A percentile compares a stretch with the other conserved stretches of the same genome.
Evolutionary conservation across 305 asterid genomes (phyloP).

Genomic region (Fraxinus greggii): DNA sequence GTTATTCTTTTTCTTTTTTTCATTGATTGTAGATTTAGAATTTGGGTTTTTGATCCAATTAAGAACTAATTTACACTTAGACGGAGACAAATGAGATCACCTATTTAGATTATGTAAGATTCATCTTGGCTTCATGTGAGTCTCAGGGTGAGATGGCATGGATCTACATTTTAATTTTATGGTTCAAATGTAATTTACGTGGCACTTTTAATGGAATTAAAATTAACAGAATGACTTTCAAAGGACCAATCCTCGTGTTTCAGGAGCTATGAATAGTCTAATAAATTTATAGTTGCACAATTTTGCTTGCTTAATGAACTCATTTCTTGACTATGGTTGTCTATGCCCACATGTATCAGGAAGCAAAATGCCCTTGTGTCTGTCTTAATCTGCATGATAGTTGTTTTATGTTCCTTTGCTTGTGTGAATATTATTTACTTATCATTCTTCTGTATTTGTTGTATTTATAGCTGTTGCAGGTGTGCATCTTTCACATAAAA

Average conservation of each 20-base stretch:
- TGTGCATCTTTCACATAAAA: slow-evolving; percentile 62
- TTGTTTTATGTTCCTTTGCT: slow-evolving; percentile 3
- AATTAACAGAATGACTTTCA: background rate
- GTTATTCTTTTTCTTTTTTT: background rate
- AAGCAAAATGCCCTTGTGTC: background rate
- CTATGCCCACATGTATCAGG: background rate
- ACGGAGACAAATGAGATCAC: background rate
- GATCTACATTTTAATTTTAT: background rate
- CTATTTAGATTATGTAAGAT: background rate
- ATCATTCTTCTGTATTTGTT: slow-evolving; percentile 13
- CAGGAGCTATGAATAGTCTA: background rate
- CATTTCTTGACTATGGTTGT: background rate
- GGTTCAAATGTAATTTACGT: background rate
- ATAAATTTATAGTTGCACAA: background rate
- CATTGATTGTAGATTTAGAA: background rate
- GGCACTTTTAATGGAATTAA: slow-evolving; percentile 7
- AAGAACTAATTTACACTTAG: background rate
- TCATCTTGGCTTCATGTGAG: background rate
- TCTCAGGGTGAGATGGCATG: background rate
- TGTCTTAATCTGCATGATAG: slow-evolving; percentile 3
- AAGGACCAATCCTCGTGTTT: background rate
- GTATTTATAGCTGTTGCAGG: slow-evolving; percentile 74
- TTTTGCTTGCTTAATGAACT: background rate
- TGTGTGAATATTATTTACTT: background rate
- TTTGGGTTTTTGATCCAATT: slow-evolving; percentile 14